Conservation (phyloP, 208 protist genomes). For the Leishmania amazonensis region DNA sequence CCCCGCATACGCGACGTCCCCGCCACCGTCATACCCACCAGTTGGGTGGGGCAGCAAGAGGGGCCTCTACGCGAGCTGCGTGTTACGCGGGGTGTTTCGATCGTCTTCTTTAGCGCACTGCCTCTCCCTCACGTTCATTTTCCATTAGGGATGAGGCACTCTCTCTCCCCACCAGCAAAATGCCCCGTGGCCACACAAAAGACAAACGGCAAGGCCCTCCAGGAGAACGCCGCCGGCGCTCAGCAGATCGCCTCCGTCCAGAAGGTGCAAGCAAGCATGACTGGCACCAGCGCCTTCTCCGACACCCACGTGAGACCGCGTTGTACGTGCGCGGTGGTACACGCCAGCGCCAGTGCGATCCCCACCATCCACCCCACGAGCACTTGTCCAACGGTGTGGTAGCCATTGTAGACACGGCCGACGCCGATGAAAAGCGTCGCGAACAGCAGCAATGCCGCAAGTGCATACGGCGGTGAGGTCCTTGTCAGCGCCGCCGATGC, state of each 20-base stretch:
- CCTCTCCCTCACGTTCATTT: background rate
- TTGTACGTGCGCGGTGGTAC: conserved; percentile 35
- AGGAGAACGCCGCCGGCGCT: background rate
- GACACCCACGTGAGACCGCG: conserved; percentile 28
- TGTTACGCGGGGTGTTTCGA: background rate
- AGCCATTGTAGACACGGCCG: conserved; percentile 76
- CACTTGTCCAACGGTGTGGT: conserved; percentile 69
- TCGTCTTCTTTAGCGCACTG: background rate
- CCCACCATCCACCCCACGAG: conserved; percentile 56
- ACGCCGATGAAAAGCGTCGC: conserved; percentile 47
- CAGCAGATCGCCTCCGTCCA: conserved; percentile 54
- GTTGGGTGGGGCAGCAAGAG: background rate
- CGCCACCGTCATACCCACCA: background rate
- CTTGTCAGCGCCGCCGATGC: background rate
- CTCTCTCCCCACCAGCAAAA: background rate
- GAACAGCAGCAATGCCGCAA: conserved; percentile 31
- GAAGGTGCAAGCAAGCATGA: conserved; percentile 61
- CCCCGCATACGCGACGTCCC: background rate
- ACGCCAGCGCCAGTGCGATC: conserved; percentile 34
- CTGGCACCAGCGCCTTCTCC: conserved; percentile 32
- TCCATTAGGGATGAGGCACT: background rate
- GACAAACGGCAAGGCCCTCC: background rate
- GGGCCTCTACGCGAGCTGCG: background rate
- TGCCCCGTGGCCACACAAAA: background rate
- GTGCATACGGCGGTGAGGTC: background rate